Base-by-base conservation (phyloP, 768 basidiomycete species). In the Russula ochroleuca region DNA sequence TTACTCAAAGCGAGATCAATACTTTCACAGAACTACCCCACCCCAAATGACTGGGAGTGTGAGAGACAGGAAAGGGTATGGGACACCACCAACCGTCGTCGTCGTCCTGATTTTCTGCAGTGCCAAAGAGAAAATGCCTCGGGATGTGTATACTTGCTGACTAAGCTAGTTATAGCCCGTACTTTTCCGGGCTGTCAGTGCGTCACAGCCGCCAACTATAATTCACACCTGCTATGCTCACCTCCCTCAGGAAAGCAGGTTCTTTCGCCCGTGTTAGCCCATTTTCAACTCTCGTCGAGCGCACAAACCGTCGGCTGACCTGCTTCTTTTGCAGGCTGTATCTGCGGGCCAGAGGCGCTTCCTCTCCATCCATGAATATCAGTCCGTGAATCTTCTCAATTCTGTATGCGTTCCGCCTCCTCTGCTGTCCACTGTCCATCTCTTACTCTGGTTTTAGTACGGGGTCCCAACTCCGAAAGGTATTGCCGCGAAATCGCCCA, bases 281-380 rank as follows among this genome's bases (percentile, higher is more conserved):
- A 25, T 15, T 15, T 43, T 35, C 9, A 23, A 35, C 19, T n/a
- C 13, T 19, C 40, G 0, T 31, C 25, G 10, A 13, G 31, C 25
- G 10, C 9, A 17, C 35, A 76, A 13, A 55, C 40, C n/a, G 51
- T 17, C 7, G 5, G 14, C 31, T 25, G n/a, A 25, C n/a, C 9
- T 21, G 6, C 11, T 17, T 33, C 59, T 47, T 58, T 51, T 64
- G 35, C 70, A 90, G 88, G 77, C 79, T 74, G 82, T 80, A 70
- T 86, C 84, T 83, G 84, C 85, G 71, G 83, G 86, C 73, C 94
- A 95, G 83, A 90, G 82, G 78, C 91, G 94, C 68, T 90, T 86
- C 74, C 85, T 98, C 71, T 96, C 94, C 28, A 94, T 99, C 71
- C 97, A 99, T 78, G 97, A 99, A 78, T 92, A 97, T 79, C 95